Evolutionary conservation across 2,329 filamentous ascomycete species (phyloP), one percentile per base, ranked within the genome.

Genomic region (Cercospora sp.): DNA sequence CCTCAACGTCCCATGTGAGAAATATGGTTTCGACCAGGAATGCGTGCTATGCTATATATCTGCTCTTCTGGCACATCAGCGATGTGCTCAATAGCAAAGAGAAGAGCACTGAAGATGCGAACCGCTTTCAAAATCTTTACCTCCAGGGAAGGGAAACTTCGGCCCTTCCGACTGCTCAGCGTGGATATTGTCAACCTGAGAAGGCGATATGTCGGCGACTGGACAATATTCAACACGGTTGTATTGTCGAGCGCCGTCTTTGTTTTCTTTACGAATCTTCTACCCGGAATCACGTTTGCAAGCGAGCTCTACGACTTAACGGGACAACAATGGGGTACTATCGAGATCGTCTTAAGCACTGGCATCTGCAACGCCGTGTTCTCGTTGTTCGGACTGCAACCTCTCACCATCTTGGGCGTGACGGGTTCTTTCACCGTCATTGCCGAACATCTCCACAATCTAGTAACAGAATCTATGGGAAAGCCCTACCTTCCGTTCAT

Each of bases 381-480:
- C 75, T 85, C 86, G 12, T 65, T 89, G n/a, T 82, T 85, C 72
- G 88, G 87, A 2, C 85, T 86, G 3, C 88, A 90, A 71, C 88
- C 88, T 3, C 80, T 90, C 68, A 89, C 87, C 2, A 90, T 90
- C 66, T 79, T 90, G 13, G 88, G 88, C 3, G 87, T 90, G 7
- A 90, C 88, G 4, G 88, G 88, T 0, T 88, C 88, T 1, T 90
- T 90, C 73, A 87, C 87, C n/a, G 87, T 90, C 3, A 78, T 90
- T 57, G 87, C 87, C 2, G 88, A 90, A 78, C 88, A 88, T 70
- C 87, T 90, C 66, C 90, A 89, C 74, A 80, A 83, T 7, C 75
- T 90, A 42, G 89, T 87, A 72, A 76, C 81, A 26, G 79, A 84
- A 23, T 83, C 81, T 3, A 89, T 90, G 65, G 66, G 86, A 81